Evolutionary conservation across 345 rosid genomes (phyloP).

Genomic region (Leavenworthia alabamica): DNA sequence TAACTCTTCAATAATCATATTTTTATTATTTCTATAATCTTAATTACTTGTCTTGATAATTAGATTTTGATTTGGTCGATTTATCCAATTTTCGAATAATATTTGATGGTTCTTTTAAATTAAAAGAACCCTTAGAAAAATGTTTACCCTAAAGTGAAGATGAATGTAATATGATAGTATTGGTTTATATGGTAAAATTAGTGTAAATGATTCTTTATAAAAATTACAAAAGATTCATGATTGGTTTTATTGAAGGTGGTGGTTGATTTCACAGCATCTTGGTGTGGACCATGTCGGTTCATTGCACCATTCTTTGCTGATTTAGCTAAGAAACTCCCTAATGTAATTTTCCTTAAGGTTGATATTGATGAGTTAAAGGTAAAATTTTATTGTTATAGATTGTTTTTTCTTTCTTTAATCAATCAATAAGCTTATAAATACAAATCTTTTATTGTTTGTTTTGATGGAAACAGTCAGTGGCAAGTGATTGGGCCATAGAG

Average conservation of each 20-base stretch:
- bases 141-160: background rate
- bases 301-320: conserved; percentile 64
- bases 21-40: no score
- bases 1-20: no score
- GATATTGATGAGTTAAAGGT: conserved; percentile 77
- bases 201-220: background rate
- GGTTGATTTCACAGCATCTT: conserved; percentile 76
- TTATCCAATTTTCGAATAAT: no score
- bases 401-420: no score
- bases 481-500: conserved; percentile 63
- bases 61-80: no score
- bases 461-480: conserved; percentile 49
- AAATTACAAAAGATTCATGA: background rate
- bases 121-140: background rate
- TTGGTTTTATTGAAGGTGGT: conserved; percentile 45
- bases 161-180: background rate
- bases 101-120: background rate
- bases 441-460: no score
- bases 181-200: background rate
- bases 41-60: no score
- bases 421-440: no score
- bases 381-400: no score
- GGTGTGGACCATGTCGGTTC: conserved; percentile 79
- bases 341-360: conserved; percentile 58
- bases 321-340: conserved; percentile 56